Conservation (phyloP, 805 yeast species). For the Kuraishia ogatae region DNA sequence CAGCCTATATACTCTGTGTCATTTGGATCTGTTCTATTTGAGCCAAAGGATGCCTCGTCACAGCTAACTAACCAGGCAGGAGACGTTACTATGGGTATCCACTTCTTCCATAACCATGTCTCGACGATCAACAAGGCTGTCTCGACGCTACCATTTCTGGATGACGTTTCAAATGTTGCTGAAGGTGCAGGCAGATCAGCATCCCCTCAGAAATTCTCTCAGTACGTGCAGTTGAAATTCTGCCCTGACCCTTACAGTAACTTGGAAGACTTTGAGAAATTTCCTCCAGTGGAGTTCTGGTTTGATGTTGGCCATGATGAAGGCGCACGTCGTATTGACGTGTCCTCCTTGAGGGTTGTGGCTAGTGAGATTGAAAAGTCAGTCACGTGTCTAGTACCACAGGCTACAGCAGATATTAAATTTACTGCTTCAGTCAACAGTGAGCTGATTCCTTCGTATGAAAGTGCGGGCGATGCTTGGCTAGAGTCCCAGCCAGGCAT, state of each 20-base stretch:
- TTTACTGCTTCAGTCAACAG: conserved; percentile 13
- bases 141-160: conserved; percentile 12
- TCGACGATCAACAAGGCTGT: conserved; percentile 16
- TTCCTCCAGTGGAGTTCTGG: conserved; percentile 24
- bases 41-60: not conserved
- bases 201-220: conserved; percentile 12
- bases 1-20: conserved; percentile 18
- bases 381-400: conserved; percentile 17
- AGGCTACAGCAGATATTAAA: conserved; percentile 17
- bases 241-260: conserved; percentile 21
- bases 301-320: conserved; percentile 14
- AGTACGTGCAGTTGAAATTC: conserved; percentile 19
- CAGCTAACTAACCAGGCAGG: conserved; percentile 4
- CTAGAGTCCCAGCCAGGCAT: conserved; percentile 33
- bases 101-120: conserved; percentile 17
- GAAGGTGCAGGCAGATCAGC: conserved; percentile 6
- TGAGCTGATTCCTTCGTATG: conserved; percentile 8
- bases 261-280: conserved; percentile 12
- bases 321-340: not conserved
- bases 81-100: conserved; percentile 4
- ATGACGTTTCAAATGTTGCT: conserved; percentile 15
- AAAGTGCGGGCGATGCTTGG: conserved; percentile 21
- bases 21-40: conserved; percentile 17
- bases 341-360: conserved; percentile 1
- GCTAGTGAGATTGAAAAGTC: conserved; percentile 17